phyloP scores from a whole-genome alignment of 2,329 filamentous ascomycete genomes.

The Fusarium denticulatum region DNA sequence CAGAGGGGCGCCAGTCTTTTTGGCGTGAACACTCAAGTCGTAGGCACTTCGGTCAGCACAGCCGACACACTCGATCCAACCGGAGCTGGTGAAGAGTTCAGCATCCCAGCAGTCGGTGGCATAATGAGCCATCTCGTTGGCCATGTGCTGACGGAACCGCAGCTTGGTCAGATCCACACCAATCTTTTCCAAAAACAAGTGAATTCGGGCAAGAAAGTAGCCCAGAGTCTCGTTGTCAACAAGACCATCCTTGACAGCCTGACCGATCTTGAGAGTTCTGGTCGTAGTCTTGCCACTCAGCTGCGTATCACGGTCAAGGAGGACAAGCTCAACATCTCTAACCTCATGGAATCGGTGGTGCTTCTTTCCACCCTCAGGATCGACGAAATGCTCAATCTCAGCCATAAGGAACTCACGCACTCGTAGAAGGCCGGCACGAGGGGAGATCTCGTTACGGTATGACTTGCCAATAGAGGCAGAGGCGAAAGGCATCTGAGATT shows the following conservation, averaged over 20 bases:
- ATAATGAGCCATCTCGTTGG: conserved; percentile 83
- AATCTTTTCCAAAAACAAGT: conserved; percentile 88
- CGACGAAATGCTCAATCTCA: conserved; percentile 98
- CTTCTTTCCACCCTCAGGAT: conserved; percentile 94
- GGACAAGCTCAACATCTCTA: conserved; percentile 81
- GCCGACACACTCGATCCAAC: conserved; percentile 98
- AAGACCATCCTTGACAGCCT: conserved; percentile 82
- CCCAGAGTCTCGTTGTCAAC: conserved; percentile 98
- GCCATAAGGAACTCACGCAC: conserved; percentile 99
- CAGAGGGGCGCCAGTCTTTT: conserved; percentile 88
- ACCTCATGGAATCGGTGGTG: conserved; percentile 89
- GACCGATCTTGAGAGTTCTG: conserved; percentile 79
- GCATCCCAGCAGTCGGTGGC: conserved; percentile 98
- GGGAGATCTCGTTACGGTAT: conserved; percentile 98
- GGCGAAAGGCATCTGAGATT: conserved; percentile 94
- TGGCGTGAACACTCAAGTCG: conserved; percentile 90
- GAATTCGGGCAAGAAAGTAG: conserved; percentile 95
- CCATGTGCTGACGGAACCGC: conserved; percentile 97
- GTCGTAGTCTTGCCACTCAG: conserved; percentile 84
- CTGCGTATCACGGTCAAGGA: conserved; percentile 88
- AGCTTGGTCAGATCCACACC: conserved; percentile 89
- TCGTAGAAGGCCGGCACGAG: conserved; percentile 86
- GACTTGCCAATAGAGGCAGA: conserved; percentile 98
- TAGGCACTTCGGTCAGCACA: conserved; percentile 97
- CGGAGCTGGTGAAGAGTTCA: conserved; percentile 88